phyloP scores from a whole-genome alignment of 768 basidiomycete species.

The Rhodotorula toruloides region DNA sequence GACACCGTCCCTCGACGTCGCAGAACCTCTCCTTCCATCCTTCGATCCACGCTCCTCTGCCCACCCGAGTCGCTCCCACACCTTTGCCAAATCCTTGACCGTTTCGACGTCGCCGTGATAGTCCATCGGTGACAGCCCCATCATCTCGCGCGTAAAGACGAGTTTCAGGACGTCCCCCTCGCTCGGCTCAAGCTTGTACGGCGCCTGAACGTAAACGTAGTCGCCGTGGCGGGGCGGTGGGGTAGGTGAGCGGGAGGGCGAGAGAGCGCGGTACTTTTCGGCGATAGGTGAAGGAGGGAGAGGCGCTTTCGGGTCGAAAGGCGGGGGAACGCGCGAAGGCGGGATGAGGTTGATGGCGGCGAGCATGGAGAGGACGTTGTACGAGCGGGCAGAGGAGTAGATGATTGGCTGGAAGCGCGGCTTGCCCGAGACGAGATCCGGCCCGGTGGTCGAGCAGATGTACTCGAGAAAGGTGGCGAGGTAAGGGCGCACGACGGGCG shows the following conservation, averaged over 20 bases:
- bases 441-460: constrained; percentile 18
- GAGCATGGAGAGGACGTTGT: constrained; percentile 36
- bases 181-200: background rate
- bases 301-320: background rate
- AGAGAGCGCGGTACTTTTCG: too few species aligned
- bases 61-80: constrained; percentile 19
- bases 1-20: constrained; percentile 24
- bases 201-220: too few species aligned
- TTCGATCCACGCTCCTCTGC: too few species aligned
- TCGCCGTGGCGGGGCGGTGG: too few species aligned
- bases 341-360: constrained; percentile 29
- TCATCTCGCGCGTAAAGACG: constrained; percentile 34
- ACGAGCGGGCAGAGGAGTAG: constrained; percentile 31
- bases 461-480: constrained; percentile 38
- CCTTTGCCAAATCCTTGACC: constrained; percentile 31
- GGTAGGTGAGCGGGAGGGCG: too few species aligned
- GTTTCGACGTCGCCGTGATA: constrained; percentile 28
- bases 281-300: background rate
- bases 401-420: constrained; percentile 18
- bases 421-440: background rate
- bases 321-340: background rate
- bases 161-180: constrained; percentile 19
- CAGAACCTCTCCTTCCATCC: too few species aligned
- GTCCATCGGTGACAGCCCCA: constrained; percentile 25
- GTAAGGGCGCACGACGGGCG: constrained; percentile 35